Base-by-base conservation (phyloP, 352 stramenopile genomes). In the Phytophthora aleatoria region DNA sequence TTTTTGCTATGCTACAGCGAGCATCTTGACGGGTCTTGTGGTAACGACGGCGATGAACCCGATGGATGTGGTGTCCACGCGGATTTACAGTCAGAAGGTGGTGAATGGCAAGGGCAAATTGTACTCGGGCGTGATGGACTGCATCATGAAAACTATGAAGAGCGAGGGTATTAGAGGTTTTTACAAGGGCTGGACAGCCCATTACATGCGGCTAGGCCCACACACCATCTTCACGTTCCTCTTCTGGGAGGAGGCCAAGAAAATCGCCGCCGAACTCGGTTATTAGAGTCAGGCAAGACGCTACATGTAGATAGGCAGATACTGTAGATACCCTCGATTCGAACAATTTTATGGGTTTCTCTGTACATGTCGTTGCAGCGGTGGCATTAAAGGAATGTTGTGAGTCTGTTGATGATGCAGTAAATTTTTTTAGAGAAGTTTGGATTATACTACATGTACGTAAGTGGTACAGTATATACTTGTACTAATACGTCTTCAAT, bases 1-100 rank as follows among this genome's bases (percentile, higher is more conserved):
- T 26, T 16, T 70, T 20, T 20, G 0, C 20, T 9, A 41, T 48
- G 30, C 16, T 64, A 26, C 56, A 95, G 85, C 87, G 39, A 96
- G 87, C 57, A 73, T 92, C 16, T 80, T 96, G 54, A 94, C 75
- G 26, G 87, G 87, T 16, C 48, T 96, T 7, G 83, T 83, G 13
- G 85, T 96, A 42, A 91, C 86, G 57, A 94, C 83, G 30, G 81
- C 85, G 13, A 96, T 96, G 85, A 96, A 96, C 68, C 87, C 87
- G 26, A 92, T 96, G 64, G 87, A 96, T 61, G 87, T 96, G 27
- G 84, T 96, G 35, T 94, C 85, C 10, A 96, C 87, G 45, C 83
- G 87, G 33, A 63, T 96, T 59, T 96, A 96, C 79, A 94, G 85
- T 50, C 87, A 96, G 58, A 90, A 90, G 54, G 85, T 96, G 3